These are phyloP conservation scores for Aspergillus fischeri DNA, from an alignment of 2,329 filamentous ascomycete genomes.

Conservation along the genomic window DNA sequence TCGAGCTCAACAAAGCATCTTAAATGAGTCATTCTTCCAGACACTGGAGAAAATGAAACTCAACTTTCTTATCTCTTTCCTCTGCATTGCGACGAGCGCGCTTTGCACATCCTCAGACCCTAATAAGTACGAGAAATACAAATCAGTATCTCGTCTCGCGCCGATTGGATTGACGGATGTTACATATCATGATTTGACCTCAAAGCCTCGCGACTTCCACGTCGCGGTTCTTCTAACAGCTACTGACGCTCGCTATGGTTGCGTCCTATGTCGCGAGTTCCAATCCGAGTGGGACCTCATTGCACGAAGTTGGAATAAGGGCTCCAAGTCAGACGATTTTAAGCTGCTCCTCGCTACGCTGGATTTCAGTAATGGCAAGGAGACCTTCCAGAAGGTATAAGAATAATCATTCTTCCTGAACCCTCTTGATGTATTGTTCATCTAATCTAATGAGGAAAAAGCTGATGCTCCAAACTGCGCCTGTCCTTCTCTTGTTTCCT, in stretches of 20 bases:
- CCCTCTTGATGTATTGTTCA: neutral
- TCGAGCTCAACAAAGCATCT: neutral
- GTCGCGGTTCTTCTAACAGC: constrained; percentile 82
- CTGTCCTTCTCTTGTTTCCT: constrained; percentile 81
- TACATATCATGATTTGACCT: constrained; percentile 70
- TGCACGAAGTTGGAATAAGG: constrained; percentile 79
- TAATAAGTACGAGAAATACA: constrained; percentile 69
- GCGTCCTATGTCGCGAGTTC: constrained; percentile 82
- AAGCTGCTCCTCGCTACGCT: constrained; percentile 74
- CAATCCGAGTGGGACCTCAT: constrained; percentile 92
- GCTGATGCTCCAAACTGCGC: constrained; percentile 91
- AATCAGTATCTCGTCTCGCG: constrained; percentile 61
- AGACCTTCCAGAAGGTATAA: constrained; percentile 78
- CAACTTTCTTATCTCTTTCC: constrained; percentile 37
- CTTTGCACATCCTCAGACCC: constrained; percentile 52
- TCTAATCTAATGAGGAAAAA: constrained; percentile 37
- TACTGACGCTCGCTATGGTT: constrained; percentile 76
- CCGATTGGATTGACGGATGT: constrained; percentile 76
- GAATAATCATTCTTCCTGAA: neutral
- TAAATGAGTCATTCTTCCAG: constrained; percentile 2
- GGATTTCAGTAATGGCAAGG: constrained; percentile 81
- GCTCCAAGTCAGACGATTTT: constrained; percentile 57
- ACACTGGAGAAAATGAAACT: constrained; percentile 30
- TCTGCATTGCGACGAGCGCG: constrained; percentile 25
- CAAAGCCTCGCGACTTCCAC: constrained; percentile 76